Base-by-base conservation (phyloP, 805 yeast species). In the Martiniozyma abietophila region DNA sequence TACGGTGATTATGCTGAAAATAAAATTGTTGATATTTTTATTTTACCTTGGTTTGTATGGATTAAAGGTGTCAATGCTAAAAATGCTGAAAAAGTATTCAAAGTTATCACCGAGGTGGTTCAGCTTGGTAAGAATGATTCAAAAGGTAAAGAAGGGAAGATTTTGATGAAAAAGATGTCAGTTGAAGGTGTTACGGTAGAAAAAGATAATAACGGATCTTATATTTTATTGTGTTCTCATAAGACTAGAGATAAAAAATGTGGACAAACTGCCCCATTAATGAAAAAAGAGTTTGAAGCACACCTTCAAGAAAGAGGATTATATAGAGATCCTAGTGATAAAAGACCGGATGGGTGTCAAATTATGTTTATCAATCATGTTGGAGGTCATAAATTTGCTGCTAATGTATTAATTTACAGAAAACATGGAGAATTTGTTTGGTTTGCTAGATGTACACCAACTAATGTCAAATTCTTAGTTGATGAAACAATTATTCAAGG, bases 301-400 rank as follows among this genome's bases (percentile, higher is more conserved):
- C 71, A 80, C 44, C 62, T 89, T 27, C 64, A 94, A 39, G 83
- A 82, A 4, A 62, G 70, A 23, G 94, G 76, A 4, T 60, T 82
- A 12, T 72, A 74, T 45, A 67, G 97, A 48, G 96, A 89, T 54
- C 54, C 61, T 20, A 79, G 81, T 9, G 96, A 88, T 54, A 67
- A 65, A 31, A 67, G 86, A 35, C 75, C 82, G 0, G 76, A 67
- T 21, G 97, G 96, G 6, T 83, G 80, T 1, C 61, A 63, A 5
- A 84, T 86, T 2, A 63, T 69, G 2, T 86, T 55, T 46, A 70
- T 81, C 20, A 86, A 83, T 49, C 98, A 89, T 55, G 81, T 89
- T 18, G 98, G 98, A 6, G 97, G 97, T 5, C 98, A 89, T 59
- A 92, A 92, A 56, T 92, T 65, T 57, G 85, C 92, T 1, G 96